These are phyloP conservation scores for Zygoascus bituminiphila DNA, from an alignment of 805 yeast genomes.

Conservation along the genomic window DNA sequence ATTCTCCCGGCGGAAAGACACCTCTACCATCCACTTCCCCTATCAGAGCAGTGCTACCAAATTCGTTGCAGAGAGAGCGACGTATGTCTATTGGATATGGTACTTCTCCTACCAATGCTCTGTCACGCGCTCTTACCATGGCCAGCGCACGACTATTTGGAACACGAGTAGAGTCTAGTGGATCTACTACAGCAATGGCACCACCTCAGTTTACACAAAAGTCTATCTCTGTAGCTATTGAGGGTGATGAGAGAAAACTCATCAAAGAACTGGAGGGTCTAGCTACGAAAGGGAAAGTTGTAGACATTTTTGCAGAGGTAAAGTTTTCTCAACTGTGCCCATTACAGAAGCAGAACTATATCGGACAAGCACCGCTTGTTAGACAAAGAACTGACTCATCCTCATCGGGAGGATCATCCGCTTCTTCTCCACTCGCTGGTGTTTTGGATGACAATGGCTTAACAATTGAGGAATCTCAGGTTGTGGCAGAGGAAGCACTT, in stretches of 20 bases:
- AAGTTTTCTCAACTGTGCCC: slow-evolving; percentile 83
- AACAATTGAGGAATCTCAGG: slow-evolving; percentile 1
- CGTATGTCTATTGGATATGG: slow-evolving; percentile 30
- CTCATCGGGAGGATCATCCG: not conserved
- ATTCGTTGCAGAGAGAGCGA: slow-evolving; percentile 13
- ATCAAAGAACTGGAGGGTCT: slow-evolving; percentile 50
- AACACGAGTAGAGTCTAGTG: slow-evolving; percentile 19
- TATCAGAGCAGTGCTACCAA: not conserved
- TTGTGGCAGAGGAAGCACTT: slow-evolving; percentile 75
- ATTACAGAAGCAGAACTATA: slow-evolving; percentile 31
- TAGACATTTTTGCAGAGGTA: slow-evolving; percentile 81
- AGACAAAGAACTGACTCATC: not conserved
- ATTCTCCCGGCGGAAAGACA: slow-evolving; percentile 14
- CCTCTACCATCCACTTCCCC: not conserved
- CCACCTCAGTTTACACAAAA: slow-evolving; percentile 20
- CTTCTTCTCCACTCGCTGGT: slow-evolving; percentile 27
- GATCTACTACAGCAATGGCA: slow-evolving; percentile 12
- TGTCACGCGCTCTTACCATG: slow-evolving; percentile 76
- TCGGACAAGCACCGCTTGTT: not conserved
- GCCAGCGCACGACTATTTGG: slow-evolving; percentile 88
- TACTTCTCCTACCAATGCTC: slow-evolving; percentile 68
- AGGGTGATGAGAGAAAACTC: slow-evolving; percentile 23
- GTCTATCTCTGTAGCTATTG: slow-evolving; percentile 16
- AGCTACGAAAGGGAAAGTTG: slow-evolving; percentile 87
- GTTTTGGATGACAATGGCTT: slow-evolving; percentile 7